Base-by-base conservation (phyloP, 2,329 filamentous ascomycete genomes). In the Tolypocladium tropicale region DNA sequence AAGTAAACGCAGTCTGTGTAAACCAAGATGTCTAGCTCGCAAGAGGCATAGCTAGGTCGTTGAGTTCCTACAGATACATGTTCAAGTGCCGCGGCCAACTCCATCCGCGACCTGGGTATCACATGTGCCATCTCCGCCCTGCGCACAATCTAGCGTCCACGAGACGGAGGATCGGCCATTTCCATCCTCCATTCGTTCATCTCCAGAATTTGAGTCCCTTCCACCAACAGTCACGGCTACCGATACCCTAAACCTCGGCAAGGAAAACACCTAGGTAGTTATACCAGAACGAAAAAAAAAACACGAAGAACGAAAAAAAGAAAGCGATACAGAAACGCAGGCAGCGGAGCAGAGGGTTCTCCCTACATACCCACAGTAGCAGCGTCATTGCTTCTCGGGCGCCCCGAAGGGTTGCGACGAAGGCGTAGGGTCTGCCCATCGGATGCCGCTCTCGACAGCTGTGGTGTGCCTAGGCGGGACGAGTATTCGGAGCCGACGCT, bases 381-480 rank as follows among this genome's bases (percentile, higher is more conserved):
- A 14, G 57, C 55, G 25, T 59, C 58, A 34, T 58, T 58, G 41
- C 57, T 59, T 16, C 58, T 57, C 33, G 56, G 36, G 10, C 34
- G 46, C 10, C 12, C 12, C 25, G n/a, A 41, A n/a, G 23, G 25
- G 28, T 39, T n/a, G 4, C 9, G 32, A n/a, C 39, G 52, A 14
- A 21, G 36, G 25, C 53, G 32, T 11, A 34, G 49, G 11, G 37
- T 11, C 4, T 28, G 53, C 16, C 62, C 62, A 43, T 69, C 67
- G 30, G 64, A 68, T 16, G 63, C 62, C 16, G 67, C 65, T 51
- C 66, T 62, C 53, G 67, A 68, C 33, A 58, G 55, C 41, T 61
- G 59, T 11, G 61, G 59, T 32, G 65, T 68, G 16, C 65, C 63
- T 16, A 63, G 51, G 33, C 62, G 61, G 32, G 63, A 67, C 2